Evolutionary conservation across 208 protist species (phyloP), one percentile per base, ranked within the genome.

Genomic region (Acanthamoeba healyi): DNA sequence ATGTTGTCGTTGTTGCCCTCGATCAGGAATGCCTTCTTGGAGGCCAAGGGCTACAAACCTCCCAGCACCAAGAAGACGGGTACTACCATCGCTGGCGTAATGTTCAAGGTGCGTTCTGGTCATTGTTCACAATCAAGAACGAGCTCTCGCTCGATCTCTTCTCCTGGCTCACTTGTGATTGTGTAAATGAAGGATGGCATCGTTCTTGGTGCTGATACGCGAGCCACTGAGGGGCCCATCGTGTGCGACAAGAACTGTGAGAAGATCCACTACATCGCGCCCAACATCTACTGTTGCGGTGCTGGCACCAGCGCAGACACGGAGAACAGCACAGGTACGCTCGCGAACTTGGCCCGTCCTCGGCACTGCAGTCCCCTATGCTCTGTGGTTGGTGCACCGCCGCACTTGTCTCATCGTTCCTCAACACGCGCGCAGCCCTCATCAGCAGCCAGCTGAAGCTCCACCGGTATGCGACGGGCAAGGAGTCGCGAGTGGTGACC

Each of bases 201-300:
- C 24, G 99, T 99, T n/a, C 97, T 99, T 22, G 99, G 99, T 40
- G 99, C 99, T 44, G 99, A 99, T 97, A 99, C 99, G 4, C 98
- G 99, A 88, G 99, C 99, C 24, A 99, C 99, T 19, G 98, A 98
- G 86, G 99, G 99, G 51, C 97, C 97, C 91, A 99, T 99, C 93
- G 99, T 99, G 32, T 99, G 98, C 2, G 99, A 99, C 95, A 99
- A 99, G 97, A 99, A 99, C 94, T 99, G 99, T 97, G 97, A 99
- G 91, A 99, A 99, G 98, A 99, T 99, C 94, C 99, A 99, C 96
- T 99, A 99, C 97, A 99, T 99, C 96, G 98, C 99, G 14, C 98
- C 99, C 56, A 99, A 99, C 94, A 99, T 99, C 49, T 99, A 99
- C 97, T 99, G 99, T 97, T 99, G 99, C 95, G 99, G 99, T 95